Evolutionary conservation across 1,284 basidiomycete genomes (phyloP), one percentile per base, ranked within the genome.

Genomic region (Fomitopsis pinicola): DNA sequence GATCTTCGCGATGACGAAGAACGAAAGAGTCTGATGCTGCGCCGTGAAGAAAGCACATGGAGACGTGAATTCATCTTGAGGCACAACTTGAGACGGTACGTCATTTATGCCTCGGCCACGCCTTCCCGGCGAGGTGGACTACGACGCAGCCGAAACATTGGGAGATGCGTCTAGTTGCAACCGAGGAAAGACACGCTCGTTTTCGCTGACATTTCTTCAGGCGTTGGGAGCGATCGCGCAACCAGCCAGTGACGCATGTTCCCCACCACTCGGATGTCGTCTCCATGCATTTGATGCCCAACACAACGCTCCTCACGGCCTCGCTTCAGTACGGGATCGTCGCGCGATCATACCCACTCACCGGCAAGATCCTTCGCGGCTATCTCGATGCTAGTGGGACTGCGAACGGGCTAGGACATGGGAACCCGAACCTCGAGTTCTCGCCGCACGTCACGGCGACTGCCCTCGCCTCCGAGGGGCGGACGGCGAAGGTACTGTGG

Each of bases 391-490:
- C 91, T 0, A 80, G 82, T 2, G 88, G 87, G 3, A 77, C 81
- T 9, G 70, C 75, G 22, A 80, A 80, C 52, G 88, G 87, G 1
- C 68, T 86, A 12, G 88, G 87, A 0, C 82, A 85, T 58, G 89
- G 89, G 5, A 92, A 93, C 66, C 90, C 89, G 1, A 91, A 93
- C 66, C 82, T 83, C 19, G 90, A 94, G 66, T 89, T 92, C 66
- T 81, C 83, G 7, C 88, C 89, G 5, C 81, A 91, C 60, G 81
- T 91, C 10, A 82, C 85, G 15, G 73, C 79, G 0, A 86, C 86
- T 62, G 73, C 78, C 2, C 74, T 90, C 33, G 71, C 81, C 10
- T 85, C 86, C 0, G 83, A 86, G 52, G 87, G 89, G 1, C 84
- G 85, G 22, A 88, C 88, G 0, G 89, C 84, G 8, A 83, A 83